Percentiles rank a stretch among this genome's conserved stretches.
Evolutionary conservation across 257 asterid species (phyloP).

Genomic region (Solanum verrucosum): DNA sequence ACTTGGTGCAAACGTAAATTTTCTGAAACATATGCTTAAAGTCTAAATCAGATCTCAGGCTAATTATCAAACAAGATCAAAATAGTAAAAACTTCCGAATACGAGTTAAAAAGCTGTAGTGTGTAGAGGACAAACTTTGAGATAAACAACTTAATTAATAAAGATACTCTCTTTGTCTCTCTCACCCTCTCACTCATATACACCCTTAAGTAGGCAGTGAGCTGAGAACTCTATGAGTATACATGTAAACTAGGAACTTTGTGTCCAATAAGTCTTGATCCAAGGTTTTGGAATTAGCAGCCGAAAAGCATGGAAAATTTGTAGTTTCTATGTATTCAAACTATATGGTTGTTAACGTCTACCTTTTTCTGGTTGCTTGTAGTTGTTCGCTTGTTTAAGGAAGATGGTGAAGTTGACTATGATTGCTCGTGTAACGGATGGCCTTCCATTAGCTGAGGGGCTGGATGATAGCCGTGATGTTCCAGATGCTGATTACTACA

Average conservation of each 20-base stretch:
- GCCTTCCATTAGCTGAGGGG: slow-evolving; percentile 89
- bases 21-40: neutral
- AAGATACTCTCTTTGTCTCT: neutral
- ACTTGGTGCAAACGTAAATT: neutral
- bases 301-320: neutral
- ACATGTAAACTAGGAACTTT: neutral
- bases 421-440: slow-evolving; percentile 98
- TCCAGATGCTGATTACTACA: slow-evolving; percentile 72
- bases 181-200: neutral
- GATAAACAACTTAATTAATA: neutral
- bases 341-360: neutral
- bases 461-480: slow-evolving; percentile 90
- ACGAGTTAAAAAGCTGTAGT: neutral
- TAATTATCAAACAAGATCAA: neutral
- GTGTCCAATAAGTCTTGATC: neutral
- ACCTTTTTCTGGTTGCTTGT: neutral
- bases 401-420: slow-evolving; percentile 88
- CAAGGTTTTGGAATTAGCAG: neutral
- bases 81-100: neutral
- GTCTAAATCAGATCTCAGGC: neutral
- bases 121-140: neutral
- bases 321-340: neutral
- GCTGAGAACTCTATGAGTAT: neutral
- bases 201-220: neutral
- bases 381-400: slow-evolving; percentile 11